Percentiles rank a stretch among this genome's conserved stretches.
Conservation (phyloP, 345 rosid species). For the Rhizophora mangle region DNA sequence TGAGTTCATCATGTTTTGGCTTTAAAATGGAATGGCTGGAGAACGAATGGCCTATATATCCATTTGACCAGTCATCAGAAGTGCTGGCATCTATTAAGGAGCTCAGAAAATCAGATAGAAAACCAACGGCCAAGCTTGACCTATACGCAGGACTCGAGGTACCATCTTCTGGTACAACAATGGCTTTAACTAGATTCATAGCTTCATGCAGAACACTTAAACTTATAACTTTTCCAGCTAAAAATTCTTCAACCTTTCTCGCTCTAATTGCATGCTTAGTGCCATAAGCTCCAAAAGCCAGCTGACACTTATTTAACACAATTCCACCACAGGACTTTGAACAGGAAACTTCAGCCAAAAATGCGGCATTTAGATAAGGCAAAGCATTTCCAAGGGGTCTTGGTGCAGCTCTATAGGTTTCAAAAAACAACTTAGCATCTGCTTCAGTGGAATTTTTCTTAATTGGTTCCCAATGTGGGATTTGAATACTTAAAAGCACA, state of each 20-base stretch:
- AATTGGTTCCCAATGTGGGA: slow-evolving; percentile 38
- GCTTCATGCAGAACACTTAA: slow-evolving; percentile 50
- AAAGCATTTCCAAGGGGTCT: slow-evolving; percentile 76
- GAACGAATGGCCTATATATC: slow-evolving; percentile 4
- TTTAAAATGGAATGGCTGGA: slow-evolving; percentile 11
- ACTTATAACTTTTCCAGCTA: slow-evolving; percentile 54
- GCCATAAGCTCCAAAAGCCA: slow-evolving; percentile 86
- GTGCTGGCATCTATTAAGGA: slow-evolving; percentile 30
- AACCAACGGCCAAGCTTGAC: slow-evolving; percentile 75
- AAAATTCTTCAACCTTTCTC: slow-evolving; percentile 49
- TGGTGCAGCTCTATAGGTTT: slow-evolving; percentile 80
- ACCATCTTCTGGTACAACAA: slow-evolving; percentile 54
- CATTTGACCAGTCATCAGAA: slow-evolving; percentile 15
- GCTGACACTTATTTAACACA: slow-evolving; percentile 43
- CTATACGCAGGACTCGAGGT: slow-evolving; percentile 44
- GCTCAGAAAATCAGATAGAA: slow-evolving; percentile 60
- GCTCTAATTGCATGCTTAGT: slow-evolving; percentile 70
- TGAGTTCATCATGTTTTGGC: slow-evolving; percentile 10
- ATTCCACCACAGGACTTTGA: slow-evolving; percentile 33
- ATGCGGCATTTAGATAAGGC: slow-evolving; percentile 74
- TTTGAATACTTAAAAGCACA: slow-evolving; percentile 51
- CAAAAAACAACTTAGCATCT: slow-evolving; percentile 41
- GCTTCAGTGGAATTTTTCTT: slow-evolving; percentile 25
- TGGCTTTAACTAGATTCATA: slow-evolving; percentile 40
- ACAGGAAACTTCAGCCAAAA: slow-evolving; percentile 55